A percentile compares a stretch with the other conserved stretches of the same genome.
phyloP scores from a whole-genome alignment of 139 green algal genomes.

The Diplosphaera chodatii region DNA sequence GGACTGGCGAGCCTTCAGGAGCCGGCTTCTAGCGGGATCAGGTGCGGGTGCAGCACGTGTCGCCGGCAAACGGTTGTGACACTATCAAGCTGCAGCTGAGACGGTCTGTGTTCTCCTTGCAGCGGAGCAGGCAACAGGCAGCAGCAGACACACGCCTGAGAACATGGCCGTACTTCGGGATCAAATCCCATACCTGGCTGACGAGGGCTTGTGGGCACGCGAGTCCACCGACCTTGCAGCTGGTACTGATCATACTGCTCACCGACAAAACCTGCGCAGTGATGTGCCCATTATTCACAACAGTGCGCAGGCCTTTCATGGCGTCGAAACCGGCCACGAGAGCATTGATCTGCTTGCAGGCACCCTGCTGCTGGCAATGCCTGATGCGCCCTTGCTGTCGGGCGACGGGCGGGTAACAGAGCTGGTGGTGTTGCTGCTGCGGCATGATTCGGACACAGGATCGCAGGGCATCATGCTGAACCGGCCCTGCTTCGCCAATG shows the following conservation, averaged over 20 bases:
- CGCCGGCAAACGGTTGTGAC: no score
- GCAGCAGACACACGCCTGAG: background rate
- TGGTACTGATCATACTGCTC: no score
- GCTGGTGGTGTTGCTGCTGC: slow-evolving; percentile 49
- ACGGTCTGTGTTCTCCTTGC: background rate
- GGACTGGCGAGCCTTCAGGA: background rate
- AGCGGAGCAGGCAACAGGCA: background rate
- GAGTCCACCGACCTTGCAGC: background rate
- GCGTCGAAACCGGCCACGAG: no score
- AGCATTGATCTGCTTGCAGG: background rate
- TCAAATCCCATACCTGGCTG: background rate
- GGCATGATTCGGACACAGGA: slow-evolving; percentile 32
- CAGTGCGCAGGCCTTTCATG: no score
- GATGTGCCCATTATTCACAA: no score
- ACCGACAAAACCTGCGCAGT: no score
- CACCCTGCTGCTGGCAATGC: background rate
- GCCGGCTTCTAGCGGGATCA: background rate
- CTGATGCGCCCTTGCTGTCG: background rate
- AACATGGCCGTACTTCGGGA: background rate
- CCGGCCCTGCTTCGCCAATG: slow-evolving; percentile 35
- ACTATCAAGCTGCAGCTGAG: no score
- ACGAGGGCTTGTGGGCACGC: background rate
- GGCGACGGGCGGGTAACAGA: slow-evolving; percentile 31
- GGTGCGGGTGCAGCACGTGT: background rate
- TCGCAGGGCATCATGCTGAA: slow-evolving; percentile 59